Percentiles rank a stretch among this genome's conserved stretches.
Evolutionary conservation across 441 rosid genomes (phyloP).

Genomic region (Croton laevigatus): DNA sequence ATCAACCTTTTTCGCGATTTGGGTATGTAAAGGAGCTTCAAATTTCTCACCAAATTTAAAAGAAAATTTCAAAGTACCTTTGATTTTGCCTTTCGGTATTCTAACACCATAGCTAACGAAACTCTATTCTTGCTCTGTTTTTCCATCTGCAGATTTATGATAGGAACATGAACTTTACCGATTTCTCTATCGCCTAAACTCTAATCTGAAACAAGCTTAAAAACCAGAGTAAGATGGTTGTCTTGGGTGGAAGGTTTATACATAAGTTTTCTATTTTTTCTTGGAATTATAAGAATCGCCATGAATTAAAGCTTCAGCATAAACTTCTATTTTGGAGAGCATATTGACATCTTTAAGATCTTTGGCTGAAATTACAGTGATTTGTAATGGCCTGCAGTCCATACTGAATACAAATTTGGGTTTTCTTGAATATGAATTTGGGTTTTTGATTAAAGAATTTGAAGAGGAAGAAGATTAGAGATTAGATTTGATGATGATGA

Average conservation of each 20-base stretch:
- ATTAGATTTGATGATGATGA: too few relatives aligned
- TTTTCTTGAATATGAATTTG: too few relatives aligned
- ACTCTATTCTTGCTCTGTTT: background rate
- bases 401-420: too few relatives aligned
- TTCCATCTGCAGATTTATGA: conserved; percentile 27
- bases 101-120: conserved; percentile 46
- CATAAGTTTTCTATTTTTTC: conserved; percentile 44
- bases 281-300: conserved; percentile 35
- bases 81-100: conserved; percentile 47
- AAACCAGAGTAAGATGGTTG: conserved; percentile 35
- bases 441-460: too few relatives aligned
- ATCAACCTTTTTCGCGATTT: conserved; percentile 17
- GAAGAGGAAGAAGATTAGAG: too few relatives aligned
- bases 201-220: conserved; percentile 53
- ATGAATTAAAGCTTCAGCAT: conserved; percentile 47
- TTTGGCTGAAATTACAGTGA: conserved; percentile 46
- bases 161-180: conserved; percentile 54
- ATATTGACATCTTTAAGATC: conserved; percentile 57
- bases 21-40: conserved; percentile 13
- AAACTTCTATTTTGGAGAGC: conserved; percentile 63
- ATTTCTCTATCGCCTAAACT: conserved; percentile 52
- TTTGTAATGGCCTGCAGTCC: conserved; percentile 56
- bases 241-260: conserved; percentile 47
- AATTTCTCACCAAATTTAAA: conserved; percentile 53
- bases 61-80: conserved; percentile 49